Percentiles rank a stretch among this genome's conserved stretches.
Conservation (phyloP, 2,329 filamentous ascomycete genomes). For the Elsinoe arachidis region DNA sequence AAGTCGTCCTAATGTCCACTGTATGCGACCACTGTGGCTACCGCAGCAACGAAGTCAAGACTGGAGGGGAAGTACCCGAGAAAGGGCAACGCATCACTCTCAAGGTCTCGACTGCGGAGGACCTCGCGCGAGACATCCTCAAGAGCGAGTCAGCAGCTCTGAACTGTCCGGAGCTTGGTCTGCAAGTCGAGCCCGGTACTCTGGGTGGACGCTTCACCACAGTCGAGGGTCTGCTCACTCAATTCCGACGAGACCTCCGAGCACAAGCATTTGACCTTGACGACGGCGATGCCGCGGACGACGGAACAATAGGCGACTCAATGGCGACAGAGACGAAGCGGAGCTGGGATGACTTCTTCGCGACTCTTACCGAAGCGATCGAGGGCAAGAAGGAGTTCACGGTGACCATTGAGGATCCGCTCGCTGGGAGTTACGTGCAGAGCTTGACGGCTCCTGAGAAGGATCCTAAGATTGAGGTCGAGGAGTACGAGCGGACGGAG, state of each 20-base stretch:
- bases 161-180: conserved; percentile 74
- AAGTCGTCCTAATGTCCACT: conserved; percentile 92
- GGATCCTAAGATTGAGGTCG: conserved; percentile 72
- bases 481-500: conserved; percentile 77
- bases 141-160: conserved; percentile 91
- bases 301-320: conserved; percentile 63
- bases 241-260: conserved; percentile 83
- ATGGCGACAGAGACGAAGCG: conserved; percentile 56
- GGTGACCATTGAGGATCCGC: conserved; percentile 73
- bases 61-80: conserved; percentile 81
- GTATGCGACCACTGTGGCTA: conserved; percentile 84
- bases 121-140: conserved; percentile 85
- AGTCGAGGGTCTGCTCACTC: conserved; percentile 83
- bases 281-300: conserved; percentile 37
- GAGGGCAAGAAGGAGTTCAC: conserved; percentile 72
- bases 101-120: conserved; percentile 56
- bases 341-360: conserved; percentile 77
- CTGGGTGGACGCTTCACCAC: conserved; percentile 95
- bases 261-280: conserved; percentile 75
- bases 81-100: conserved; percentile 78
- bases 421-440: conserved; percentile 91
- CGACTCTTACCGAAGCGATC: conserved; percentile 66
- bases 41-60: conserved; percentile 95
- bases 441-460: conserved; percentile 69
- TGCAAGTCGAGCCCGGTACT: conserved; percentile 85